phyloP scores from a whole-genome alignment of 2,329 filamentous ascomycete genomes.

The Penicillium glabrum region DNA sequence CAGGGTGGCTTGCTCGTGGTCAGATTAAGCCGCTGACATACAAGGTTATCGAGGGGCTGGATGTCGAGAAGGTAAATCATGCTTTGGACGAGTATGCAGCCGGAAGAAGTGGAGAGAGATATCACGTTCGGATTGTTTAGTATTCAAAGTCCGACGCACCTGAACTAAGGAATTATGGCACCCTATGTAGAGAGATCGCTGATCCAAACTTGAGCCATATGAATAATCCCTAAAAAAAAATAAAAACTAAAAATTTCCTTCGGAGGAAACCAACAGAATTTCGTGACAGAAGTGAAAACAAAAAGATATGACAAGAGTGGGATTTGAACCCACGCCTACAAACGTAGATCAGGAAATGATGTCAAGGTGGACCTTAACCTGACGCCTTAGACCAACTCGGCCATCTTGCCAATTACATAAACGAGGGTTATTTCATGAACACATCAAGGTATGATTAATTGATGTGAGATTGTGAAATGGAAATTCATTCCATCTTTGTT shows the following conservation, averaged over 20 bases:
- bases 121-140: neutral
- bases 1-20: slow-evolving; percentile 30
- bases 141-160: too few species aligned
- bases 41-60: slow-evolving; percentile 34
- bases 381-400: slow-evolving; percentile 35
- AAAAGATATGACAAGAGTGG: slow-evolving; percentile 21
- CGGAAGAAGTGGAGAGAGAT: slow-evolving; percentile 1
- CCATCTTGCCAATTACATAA: slow-evolving; percentile 25
- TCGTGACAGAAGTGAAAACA: neutral
- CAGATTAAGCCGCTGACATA: slow-evolving; percentile 32
- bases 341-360: slow-evolving; percentile 20
- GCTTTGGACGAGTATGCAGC: slow-evolving; percentile 37
- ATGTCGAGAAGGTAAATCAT: slow-evolving; percentile 36
- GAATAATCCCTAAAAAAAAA: too few species aligned
- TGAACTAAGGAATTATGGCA: too few species aligned
- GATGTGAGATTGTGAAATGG: too few species aligned
- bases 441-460: too few species aligned
- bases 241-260: too few species aligned
- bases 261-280: too few species aligned
- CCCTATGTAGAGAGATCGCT: too few species aligned
- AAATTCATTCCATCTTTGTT: too few species aligned
- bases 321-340: slow-evolving; percentile 23
- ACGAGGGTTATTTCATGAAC: too few species aligned
- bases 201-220: too few species aligned
- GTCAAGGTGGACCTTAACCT: slow-evolving; percentile 33